A percentile compares a stretch with the other conserved stretches of the same genome.
These are phyloP conservation scores for Zizania latifolia DNA, from an alignment of 176 grass and related monocot genomes.

Conservation along the genomic window DNA sequence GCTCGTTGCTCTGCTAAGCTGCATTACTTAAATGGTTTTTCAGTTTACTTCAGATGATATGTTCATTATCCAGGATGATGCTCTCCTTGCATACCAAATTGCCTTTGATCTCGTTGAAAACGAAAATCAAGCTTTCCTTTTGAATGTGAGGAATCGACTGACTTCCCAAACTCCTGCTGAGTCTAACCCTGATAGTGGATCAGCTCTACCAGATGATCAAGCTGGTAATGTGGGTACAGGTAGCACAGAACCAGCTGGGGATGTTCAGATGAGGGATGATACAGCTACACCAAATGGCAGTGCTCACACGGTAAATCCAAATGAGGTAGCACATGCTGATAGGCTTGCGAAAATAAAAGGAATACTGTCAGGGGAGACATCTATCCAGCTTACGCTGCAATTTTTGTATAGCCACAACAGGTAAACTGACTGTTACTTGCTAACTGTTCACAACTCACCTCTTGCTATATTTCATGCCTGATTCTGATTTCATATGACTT, in stretches of 20 bases:
- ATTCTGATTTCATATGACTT: constrained; percentile 9
- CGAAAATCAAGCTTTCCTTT: constrained; percentile 96
- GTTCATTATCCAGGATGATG: constrained; percentile 74
- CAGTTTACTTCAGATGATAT: constrained; percentile 19
- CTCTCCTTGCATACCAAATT: constrained; percentile 92
- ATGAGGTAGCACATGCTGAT: constrained; percentile 50
- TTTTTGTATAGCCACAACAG: constrained; percentile 97
- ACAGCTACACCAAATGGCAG: constrained; percentile 47
- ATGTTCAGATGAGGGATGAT: constrained; percentile 86
- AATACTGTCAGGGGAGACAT: constrained; percentile 91
- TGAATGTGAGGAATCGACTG: constrained; percentile 65
- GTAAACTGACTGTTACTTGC: constrained; percentile 29
- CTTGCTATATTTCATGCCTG: constrained; percentile 15
- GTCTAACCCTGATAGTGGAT: constrained; percentile 29
- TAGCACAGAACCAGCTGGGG: constrained; percentile 42
- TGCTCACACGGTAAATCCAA: constrained; percentile 59
- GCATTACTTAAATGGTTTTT: background rate
- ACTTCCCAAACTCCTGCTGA: background rate
- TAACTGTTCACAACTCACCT: background rate
- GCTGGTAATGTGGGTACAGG: constrained; percentile 31
- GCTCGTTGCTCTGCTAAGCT: constrained; percentile 11
- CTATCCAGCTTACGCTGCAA: constrained; percentile 92
- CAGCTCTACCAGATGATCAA: constrained; percentile 41
- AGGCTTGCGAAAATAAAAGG: constrained; percentile 85
- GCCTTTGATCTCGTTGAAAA: constrained; percentile 95